phyloP scores from a whole-genome alignment of 768 basidiomycete species.

The Boletus eberwhitei region DNA sequence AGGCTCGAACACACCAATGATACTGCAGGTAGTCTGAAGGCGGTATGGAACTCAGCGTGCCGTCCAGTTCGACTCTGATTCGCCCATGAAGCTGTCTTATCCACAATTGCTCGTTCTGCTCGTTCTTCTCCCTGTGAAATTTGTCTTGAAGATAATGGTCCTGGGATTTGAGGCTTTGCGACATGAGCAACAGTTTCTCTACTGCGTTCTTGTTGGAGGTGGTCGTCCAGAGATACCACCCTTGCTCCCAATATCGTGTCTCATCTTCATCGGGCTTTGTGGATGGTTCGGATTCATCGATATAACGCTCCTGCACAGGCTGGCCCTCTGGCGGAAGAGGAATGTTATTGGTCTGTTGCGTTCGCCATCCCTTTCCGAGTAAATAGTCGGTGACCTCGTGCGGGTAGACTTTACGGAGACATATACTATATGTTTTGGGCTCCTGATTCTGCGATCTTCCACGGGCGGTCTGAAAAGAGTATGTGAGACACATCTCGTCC shows the following conservation, averaged over 20 bases:
- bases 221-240: constrained; percentile 73
- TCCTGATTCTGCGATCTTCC: constrained; percentile 49
- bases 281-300: constrained; percentile 10
- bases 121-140: constrained; percentile 43
- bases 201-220: constrained; percentile 48
- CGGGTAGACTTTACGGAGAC: constrained; percentile 62
- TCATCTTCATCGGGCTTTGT: constrained; percentile 32
- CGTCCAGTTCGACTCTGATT: constrained; percentile 25
- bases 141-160: constrained; percentile 32
- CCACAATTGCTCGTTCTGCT: constrained; percentile 50
- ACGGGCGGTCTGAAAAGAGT: constrained; percentile 54
- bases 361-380: constrained; percentile 36
- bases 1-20: constrained; percentile 39
- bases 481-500: constrained; percentile 65
- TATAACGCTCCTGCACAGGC: constrained; percentile 25
- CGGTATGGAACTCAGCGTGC: constrained; percentile 27
- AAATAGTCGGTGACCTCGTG: constrained; percentile 60
- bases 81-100: constrained; percentile 22
- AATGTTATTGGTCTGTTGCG: constrained; percentile 47
- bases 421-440: constrained; percentile 57
- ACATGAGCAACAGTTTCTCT: constrained; percentile 61
- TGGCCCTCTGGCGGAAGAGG: constrained; percentile 71
- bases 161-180: constrained; percentile 49
- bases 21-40: constrained; percentile 21
- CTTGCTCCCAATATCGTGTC: constrained; percentile 64